phyloP scores from a whole-genome alignment of 2,329 filamentous ascomycete species.

The Emmonsiellopsis sp. region DNA sequence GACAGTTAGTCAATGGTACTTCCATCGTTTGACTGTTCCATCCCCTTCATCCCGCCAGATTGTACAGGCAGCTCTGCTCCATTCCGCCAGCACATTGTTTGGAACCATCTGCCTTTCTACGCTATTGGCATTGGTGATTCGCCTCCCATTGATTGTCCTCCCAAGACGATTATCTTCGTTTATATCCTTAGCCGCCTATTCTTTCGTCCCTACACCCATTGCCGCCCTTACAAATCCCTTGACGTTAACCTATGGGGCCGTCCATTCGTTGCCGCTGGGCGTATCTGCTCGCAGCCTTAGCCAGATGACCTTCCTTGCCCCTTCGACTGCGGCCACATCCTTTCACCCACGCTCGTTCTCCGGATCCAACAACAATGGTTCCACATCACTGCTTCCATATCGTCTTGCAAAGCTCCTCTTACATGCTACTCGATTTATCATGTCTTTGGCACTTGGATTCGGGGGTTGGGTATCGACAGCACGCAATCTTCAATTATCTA shows the following conservation, averaged over 20 bases:
- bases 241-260: conserved; percentile 84
- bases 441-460: conserved; percentile 82
- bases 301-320: conserved; percentile 71
- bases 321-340: conserved; percentile 61
- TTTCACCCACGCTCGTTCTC: conserved; percentile 37
- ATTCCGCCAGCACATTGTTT: conserved; percentile 78
- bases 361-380: conserved; percentile 29
- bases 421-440: conserved; percentile 82
- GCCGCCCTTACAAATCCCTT: conserved; percentile 82
- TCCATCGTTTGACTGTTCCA: conserved; percentile 78
- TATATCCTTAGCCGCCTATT: conserved; percentile 63
- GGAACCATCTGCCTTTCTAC: conserved; percentile 88
- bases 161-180: conserved; percentile 64
- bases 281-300: conserved; percentile 70
- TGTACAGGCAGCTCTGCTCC: conserved; percentile 70
- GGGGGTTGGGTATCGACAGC: conserved; percentile 96
- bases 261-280: conserved; percentile 77
- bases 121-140: conserved; percentile 67
- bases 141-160: conserved; percentile 75
- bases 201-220: conserved; percentile 75
- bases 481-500: conserved; percentile 59
- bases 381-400: conserved; percentile 66
- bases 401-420: conserved; percentile 84
- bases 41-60: conserved; percentile 70
- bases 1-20: conserved; percentile 98